phyloP scores from a whole-genome alignment of 2,329 filamentous ascomycete species.

The Talaromyces amestolkiae region DNA sequence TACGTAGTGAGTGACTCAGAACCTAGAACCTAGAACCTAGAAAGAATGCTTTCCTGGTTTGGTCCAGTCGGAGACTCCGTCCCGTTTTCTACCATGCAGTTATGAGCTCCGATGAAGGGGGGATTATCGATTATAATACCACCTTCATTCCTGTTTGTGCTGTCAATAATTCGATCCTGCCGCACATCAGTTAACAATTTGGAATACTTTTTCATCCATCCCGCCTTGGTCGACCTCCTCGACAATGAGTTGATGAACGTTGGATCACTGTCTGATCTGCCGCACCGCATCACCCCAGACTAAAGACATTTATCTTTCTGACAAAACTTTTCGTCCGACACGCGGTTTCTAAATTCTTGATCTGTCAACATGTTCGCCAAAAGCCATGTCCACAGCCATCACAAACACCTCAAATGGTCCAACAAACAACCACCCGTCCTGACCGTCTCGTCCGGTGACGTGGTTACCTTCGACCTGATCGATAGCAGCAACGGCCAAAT shows the following conservation, averaged over 20 bases:
- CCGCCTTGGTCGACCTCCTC: not conserved
- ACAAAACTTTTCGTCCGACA: not conserved
- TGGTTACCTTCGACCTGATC: constrained; percentile 50
- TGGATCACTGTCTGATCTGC: not conserved
- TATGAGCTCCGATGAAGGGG: constrained; percentile 3
- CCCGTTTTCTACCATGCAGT: constrained; percentile 6
- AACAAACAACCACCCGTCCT: constrained; percentile 46
- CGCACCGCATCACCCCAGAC: not conserved
- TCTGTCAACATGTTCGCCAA: not conserved
- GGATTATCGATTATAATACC: not conserved
- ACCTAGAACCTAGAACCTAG: not conserved
- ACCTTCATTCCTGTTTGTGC: not conserved
- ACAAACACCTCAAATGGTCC: constrained; percentile 51
- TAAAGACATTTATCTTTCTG: not conserved
- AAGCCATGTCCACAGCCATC: constrained; percentile 35
- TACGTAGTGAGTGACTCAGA: not conserved
- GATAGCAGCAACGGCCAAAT: constrained; percentile 55
- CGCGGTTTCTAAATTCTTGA: no score
- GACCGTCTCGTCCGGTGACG: constrained; percentile 49
- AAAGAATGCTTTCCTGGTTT: not conserved
- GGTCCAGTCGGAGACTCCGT: constrained; percentile 4
- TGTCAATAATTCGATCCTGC: not conserved
- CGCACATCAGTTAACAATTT: not conserved
- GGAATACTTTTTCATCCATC: not conserved
- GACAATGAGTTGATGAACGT: constrained; percentile 1